Base-by-base conservation (phyloP, 2,329 filamentous ascomycete species). In the Sordariomycetes sp. region DNA sequence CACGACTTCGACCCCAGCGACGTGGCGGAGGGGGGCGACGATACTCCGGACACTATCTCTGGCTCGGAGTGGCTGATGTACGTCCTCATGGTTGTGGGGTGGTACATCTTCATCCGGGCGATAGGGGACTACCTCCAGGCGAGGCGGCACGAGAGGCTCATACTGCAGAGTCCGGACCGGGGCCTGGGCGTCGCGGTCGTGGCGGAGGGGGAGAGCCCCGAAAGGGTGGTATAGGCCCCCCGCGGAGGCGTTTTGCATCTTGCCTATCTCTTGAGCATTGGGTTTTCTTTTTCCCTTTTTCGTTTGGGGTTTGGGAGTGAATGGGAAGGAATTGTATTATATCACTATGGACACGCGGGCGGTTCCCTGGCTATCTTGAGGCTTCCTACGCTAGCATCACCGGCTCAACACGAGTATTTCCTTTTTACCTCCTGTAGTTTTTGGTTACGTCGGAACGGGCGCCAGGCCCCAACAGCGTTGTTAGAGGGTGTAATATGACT, bases 71-170 rank as follows among this genome's bases (percentile, higher is more conserved):
- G 90, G 90, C 77, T 96, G 62, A 89, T 91, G 12, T 99, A 97
- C 66, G 78, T 89, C 18, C 74, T 99, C 54, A 99, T 99, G 94
- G 89, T 99, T 68, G 87, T 96, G 1, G 94, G 94, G 5, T 99
- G 94, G 94, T 97, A 97, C 68, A 91, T 99, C 62, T 77, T 99
- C 61, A 97, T 99, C 68, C 84, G 92, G 71, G 87, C 91, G n/a
- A 85, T 96, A 20, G 91, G 88, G 65, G 92, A 97, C 69, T 99
- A 94, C 69, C 74, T 97, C 61, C 83, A 86, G 64, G 94, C 91
- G 43, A 82, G 93, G 68, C 81, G 90, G 67, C 94, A 97, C 69
- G 94, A 99, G 74, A 89, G 94, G 70, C 77, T 99, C 55, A 90
- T 99, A 5, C 75, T 97, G 63, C 92, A 96, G 70, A 96, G 90